Conservation (phyloP, 2,329 filamentous ascomycete species). For the Pseudofabraea citricarpa region DNA sequence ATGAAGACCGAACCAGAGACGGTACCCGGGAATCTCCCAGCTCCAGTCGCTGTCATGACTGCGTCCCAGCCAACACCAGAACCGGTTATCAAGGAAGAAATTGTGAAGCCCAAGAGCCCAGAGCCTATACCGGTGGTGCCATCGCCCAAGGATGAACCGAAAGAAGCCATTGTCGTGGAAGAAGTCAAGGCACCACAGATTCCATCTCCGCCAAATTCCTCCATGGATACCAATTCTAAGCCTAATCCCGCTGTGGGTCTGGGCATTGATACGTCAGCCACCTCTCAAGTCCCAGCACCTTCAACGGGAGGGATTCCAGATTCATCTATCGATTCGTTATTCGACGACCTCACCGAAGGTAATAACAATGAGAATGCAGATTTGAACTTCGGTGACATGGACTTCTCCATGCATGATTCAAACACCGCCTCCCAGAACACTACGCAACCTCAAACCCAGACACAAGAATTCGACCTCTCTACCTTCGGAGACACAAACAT, state of each 20-base stretch:
- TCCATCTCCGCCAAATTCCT: constrained; percentile 17
- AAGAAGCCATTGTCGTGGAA: constrained; percentile 7
- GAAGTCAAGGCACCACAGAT: constrained; percentile 7
- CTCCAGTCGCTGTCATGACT: not conserved
- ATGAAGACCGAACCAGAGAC: constrained; percentile 19
- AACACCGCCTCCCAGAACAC: constrained; percentile 11
- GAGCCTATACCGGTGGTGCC: constrained; percentile 3
- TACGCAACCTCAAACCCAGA: constrained; percentile 17
- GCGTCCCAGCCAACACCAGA: constrained; percentile 16
- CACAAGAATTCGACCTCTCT: constrained; percentile 24
- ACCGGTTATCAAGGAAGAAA: constrained; percentile 16
- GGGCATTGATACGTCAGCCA: constrained; percentile 18
- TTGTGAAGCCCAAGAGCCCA: constrained; percentile 8
- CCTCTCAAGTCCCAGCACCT: constrained; percentile 8
- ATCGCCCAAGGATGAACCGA: constrained; percentile 9
- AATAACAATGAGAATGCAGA: constrained; percentile 6
- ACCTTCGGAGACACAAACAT: constrained; percentile 18
- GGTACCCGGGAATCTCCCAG: not conserved
- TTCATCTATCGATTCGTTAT: constrained; percentile 23
- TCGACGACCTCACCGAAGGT: constrained; percentile 16
- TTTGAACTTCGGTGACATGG: constrained; percentile 22
- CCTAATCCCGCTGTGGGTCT: constrained; percentile 17
- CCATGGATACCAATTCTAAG: constrained; percentile 7
- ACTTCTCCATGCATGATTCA: constrained; percentile 18
- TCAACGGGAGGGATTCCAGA: constrained; percentile 15